phyloP scores from a whole-genome alignment of 2,329 filamentous ascomycete genomes.

The Pseudogymnoascus verrucosus region DNA sequence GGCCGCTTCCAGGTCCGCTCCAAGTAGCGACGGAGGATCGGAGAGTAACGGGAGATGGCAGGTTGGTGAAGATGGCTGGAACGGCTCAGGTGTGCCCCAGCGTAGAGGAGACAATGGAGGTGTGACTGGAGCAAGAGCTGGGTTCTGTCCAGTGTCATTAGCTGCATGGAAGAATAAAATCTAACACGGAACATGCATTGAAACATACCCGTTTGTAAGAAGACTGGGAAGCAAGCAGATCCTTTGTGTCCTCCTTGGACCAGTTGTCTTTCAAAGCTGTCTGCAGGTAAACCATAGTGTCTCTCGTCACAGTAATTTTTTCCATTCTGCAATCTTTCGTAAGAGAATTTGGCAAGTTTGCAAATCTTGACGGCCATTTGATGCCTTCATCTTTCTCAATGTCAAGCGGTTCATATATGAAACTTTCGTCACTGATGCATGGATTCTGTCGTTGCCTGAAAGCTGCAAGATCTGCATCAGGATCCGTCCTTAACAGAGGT shows the following conservation, averaged over 20 bases:
- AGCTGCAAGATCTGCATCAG: constrained; percentile 20
- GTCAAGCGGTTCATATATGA: constrained; percentile 23
- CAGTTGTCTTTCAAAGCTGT: constrained; percentile 16
- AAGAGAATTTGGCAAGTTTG: constrained; percentile 14
- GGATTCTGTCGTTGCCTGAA: constrained; percentile 23
- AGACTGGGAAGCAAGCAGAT: constrained; percentile 12
- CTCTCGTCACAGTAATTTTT: constrained; percentile 22
- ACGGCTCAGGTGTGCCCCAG: constrained; percentile 12
- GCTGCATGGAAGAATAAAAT: not conserved
- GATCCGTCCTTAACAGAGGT: constrained; percentile 23
- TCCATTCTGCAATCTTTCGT: constrained; percentile 21
- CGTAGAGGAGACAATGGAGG: constrained; percentile 24
- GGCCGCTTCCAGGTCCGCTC: constrained; percentile 19
- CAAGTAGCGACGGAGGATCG: constrained; percentile 10
- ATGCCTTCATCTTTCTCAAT: constrained; percentile 22
- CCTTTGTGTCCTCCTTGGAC: constrained; percentile 19
- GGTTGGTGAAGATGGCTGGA: constrained; percentile 19
- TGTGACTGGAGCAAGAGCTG: constrained; percentile 21
- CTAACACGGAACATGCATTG: not conserved
- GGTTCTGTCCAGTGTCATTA: constrained; percentile 14
- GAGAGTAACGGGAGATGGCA: constrained; percentile 13
- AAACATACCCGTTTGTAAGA: constrained; percentile 21
- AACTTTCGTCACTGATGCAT: constrained; percentile 21
- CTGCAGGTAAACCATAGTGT: constrained; percentile 20
- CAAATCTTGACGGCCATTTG: constrained; percentile 17